Base-by-base conservation (phyloP, 1,139 yeast species). In the Zygoascus meyerae region DNA sequence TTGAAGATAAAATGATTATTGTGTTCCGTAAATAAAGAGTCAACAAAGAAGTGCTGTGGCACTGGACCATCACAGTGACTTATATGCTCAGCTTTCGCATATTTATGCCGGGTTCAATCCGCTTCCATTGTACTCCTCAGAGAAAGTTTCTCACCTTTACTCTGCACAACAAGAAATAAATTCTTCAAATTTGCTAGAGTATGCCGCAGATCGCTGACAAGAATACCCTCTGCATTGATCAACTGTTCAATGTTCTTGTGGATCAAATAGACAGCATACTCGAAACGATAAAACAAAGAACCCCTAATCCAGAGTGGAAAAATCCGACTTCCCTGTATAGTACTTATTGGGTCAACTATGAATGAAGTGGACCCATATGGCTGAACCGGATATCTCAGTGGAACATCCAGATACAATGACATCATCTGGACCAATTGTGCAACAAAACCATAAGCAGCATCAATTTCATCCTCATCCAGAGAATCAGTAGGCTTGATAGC, bases 181-280 rank as follows among this genome's bases (percentile, higher is more conserved):
- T 66, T 67, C 46, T 69, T 68, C 36, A 70, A 53, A 47, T 70
- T 70, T 1, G 70, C 71, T 45, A 70, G 55, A 10, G 72, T 67
- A 39, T 66, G 70, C 34, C 66, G 57, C 29, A 67, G 50, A 47
- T 70, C 72, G 2, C 61, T 66, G 4, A 67, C 65, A 9, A 55
- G 53, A 37, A 69, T 52, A 5, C 58, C 50, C 33, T 60, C 61
- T 2, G 67, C 56, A 46, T 68, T 72, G 57, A 75, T 63, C 36
- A 78, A 61, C 55, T 77, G 80, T 54, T 75, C 77, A 40, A 78
- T 67, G 55, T 77, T 68, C 51, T 73, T 73, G 50, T 72, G 69
- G 37, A 78, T 59, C 30, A 78, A 60, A 42, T 70, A 67, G 7
- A 76, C 64, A 0, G 74, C 83, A 55, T 76, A 78, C 52, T 78